phyloP scores from a whole-genome alignment of 768 basidiomycete genomes.

The Phaffia australis region DNA sequence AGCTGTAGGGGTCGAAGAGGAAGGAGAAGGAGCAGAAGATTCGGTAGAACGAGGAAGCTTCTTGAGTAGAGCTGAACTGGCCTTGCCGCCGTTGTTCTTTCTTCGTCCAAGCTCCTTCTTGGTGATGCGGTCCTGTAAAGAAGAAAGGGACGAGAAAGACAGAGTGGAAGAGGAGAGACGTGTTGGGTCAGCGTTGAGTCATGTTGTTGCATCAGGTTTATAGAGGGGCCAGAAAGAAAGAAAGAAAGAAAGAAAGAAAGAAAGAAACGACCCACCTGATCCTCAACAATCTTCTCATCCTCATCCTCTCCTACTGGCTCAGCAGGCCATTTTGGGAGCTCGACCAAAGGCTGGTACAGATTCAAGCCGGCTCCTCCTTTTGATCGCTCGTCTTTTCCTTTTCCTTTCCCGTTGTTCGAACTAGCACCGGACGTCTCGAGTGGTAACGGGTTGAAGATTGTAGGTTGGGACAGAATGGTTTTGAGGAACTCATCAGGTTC shows the following conservation, averaged over 20 bases:
- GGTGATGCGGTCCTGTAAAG: neutral
- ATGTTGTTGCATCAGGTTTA: no score
- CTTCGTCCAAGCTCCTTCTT: slow-evolving; percentile 11
- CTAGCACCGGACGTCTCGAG: neutral
- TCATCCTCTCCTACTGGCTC: slow-evolving; percentile 1
- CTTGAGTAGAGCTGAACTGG: neutral
- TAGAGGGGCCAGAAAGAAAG: neutral
- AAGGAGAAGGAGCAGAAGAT: neutral
- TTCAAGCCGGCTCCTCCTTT: slow-evolving; percentile 6
- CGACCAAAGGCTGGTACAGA: slow-evolving; percentile 15
- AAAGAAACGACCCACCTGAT: neutral
- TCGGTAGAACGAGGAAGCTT: neutral
- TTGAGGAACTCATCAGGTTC: neutral
- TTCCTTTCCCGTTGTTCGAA: neutral
- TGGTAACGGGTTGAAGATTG: slow-evolving; percentile 1
- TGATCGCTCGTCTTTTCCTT: neutral
- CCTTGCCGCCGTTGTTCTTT: slow-evolving; percentile 10
- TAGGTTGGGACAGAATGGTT: slow-evolving; percentile 9
- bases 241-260: neutral
- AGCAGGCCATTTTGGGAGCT: slow-evolving; percentile 18
- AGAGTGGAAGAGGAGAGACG: neutral
- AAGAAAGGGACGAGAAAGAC: no score
- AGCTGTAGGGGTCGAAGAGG: no score
- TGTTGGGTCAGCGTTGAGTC: neutral
- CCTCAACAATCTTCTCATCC: neutral